phyloP scores from a whole-genome alignment of 208 protist genomes.

The Leishmania turanica region DNA sequence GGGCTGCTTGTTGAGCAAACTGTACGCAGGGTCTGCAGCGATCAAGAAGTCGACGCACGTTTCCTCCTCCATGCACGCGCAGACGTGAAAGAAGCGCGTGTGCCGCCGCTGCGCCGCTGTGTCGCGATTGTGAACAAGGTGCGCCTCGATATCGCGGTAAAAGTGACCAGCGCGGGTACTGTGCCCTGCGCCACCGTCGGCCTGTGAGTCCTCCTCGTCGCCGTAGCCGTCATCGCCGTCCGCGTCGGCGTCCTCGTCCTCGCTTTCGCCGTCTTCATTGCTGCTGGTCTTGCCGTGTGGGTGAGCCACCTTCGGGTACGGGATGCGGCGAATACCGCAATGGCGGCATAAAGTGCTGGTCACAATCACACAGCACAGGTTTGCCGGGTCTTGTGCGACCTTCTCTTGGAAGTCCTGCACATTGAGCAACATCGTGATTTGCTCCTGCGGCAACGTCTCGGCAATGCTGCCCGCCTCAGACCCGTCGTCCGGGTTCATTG shows the following conservation, averaged over 20 bases:
- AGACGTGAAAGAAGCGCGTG: constrained; percentile 86
- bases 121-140: constrained; percentile 37
- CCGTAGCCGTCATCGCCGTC: constrained; percentile 36
- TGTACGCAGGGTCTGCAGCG: constrained; percentile 59
- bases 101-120: constrained; percentile 51
- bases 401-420: constrained; percentile 66
- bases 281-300: neutral
- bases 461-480: constrained; percentile 24
- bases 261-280: constrained; percentile 14
- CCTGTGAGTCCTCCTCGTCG: constrained; percentile 24
- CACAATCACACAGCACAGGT: constrained; percentile 75
- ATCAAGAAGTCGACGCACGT: constrained; percentile 68
- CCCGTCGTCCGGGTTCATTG: constrained; percentile 17
- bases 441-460: constrained; percentile 39
- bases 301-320: constrained; percentile 41
- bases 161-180: constrained; percentile 21
- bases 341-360: constrained; percentile 79
- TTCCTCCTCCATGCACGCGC: constrained; percentile 65
- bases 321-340: constrained; percentile 57
- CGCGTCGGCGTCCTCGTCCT: constrained; percentile 20
- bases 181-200: constrained; percentile 1
- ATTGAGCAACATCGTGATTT: constrained; percentile 65
- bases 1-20: constrained; percentile 52
- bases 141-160: constrained; percentile 53
- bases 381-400: constrained; percentile 56